A percentile compares a stretch with the other conserved stretches of the same genome.
Evolutionary conservation across 2,329 filamentous ascomycete species (phyloP).

Genomic region (Trichoderma polysporum): DNA sequence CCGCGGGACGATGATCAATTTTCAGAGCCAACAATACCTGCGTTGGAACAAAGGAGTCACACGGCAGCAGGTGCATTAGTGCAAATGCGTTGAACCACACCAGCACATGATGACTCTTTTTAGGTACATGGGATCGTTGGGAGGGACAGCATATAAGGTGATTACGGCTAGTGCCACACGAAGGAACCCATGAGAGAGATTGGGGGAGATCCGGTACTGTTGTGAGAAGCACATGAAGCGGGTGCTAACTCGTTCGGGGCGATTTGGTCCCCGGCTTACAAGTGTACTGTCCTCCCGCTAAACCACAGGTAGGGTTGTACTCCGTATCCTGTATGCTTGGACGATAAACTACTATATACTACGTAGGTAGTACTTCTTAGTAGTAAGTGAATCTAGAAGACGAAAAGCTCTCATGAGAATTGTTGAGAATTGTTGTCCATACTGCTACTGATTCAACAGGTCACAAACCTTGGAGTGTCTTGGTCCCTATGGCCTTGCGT

Average conservation of each 20-base stretch:
- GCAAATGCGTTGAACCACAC: not conserved
- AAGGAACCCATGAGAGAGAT: not conserved
- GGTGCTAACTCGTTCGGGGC: not conserved
- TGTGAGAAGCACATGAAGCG: not conserved
- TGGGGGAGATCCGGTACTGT: not conserved
- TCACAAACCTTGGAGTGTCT: not conserved
- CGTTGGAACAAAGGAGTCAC: conserved; percentile 11
- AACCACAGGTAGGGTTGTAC: not conserved
- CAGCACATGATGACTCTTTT: not conserved
- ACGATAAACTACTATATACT: not conserved
- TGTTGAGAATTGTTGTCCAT: too few relatives aligned
- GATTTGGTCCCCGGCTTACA: not conserved
- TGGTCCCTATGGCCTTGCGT: not conserved
- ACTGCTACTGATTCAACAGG: too few relatives aligned
- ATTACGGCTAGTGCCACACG: conserved; percentile 4
- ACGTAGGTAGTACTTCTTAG: not conserved
- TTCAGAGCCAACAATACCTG: not conserved
- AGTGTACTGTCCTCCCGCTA: not conserved
- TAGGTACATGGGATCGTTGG: too few relatives aligned
- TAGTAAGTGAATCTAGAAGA: not conserved
- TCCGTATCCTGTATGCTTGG: not conserved
- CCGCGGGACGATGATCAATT: not conserved
- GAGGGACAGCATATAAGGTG: conserved; percentile 1
- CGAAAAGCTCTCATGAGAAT: not conserved
- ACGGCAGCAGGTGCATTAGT: conserved; percentile 18